These are phyloP conservation scores for Pelagophyceae sp. DNA, from an alignment of 352 stramenopile species.

Conservation along the genomic window DNA sequence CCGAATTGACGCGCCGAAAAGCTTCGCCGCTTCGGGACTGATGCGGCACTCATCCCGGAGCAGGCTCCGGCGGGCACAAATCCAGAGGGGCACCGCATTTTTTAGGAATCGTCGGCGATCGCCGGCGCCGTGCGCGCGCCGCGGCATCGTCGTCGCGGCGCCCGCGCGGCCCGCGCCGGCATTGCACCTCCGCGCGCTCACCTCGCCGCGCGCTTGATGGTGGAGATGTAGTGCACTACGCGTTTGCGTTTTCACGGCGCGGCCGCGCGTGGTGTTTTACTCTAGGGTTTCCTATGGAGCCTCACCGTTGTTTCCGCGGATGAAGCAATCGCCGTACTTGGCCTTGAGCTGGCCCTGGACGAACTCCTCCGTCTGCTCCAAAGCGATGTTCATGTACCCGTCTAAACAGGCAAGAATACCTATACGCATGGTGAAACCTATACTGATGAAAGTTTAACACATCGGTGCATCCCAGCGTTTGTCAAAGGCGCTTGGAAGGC, in stretches of 20 bases:
- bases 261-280: not conserved
- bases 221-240: constrained; percentile 16
- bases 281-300: constrained; percentile 23
- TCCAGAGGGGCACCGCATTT: too few relatives aligned
- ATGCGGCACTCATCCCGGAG: too few relatives aligned
- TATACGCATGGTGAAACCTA: constrained; percentile 25
- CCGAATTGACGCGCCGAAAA: too few relatives aligned
- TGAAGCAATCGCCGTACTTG: constrained; percentile 99
- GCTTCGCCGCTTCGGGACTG: too few relatives aligned
- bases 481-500: not conserved
- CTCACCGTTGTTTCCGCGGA: constrained; percentile 98
- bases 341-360: constrained; percentile 95
- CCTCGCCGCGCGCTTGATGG: not conserved
- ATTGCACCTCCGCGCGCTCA: not conserved
- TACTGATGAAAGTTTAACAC: not conserved
- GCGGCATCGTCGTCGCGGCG: not conserved
- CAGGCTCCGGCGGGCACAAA: too few relatives aligned
- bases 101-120: too few relatives aligned
- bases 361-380: constrained; percentile 99
- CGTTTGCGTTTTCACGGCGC: not conserved
- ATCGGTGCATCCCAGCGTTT: too few relatives aligned
- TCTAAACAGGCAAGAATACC: constrained; percentile 96
- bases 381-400: constrained; percentile 99
- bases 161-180: not conserved
- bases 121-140: too few relatives aligned